Evolutionary conservation across 306 rosid genomes (phyloP).

Genomic region (Myrica gale): DNA sequence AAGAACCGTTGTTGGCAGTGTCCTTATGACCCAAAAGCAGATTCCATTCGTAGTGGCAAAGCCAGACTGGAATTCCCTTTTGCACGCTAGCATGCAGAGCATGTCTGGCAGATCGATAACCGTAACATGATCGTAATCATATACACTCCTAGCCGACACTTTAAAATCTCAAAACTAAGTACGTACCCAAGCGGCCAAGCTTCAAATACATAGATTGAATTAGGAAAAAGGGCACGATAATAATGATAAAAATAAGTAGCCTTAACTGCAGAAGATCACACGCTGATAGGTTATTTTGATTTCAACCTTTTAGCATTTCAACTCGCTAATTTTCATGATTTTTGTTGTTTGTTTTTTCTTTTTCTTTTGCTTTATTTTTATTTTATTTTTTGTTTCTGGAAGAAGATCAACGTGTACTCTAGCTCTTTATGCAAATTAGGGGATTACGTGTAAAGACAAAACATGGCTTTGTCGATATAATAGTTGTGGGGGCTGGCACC

Average conservation of each 20-base stretch:
- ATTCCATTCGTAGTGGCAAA: background rate
- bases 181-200: background rate
- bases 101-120: background rate
- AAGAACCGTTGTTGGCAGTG: background rate
- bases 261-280: background rate
- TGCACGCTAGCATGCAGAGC: background rate
- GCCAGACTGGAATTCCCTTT: background rate
- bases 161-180: background rate
- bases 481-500: background rate
- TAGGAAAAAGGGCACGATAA: too few relatives aligned
- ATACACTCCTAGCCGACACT: background rate
- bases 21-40: conserved; percentile 1
- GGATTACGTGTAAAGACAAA: background rate
- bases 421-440: too few relatives aligned
- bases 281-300: background rate
- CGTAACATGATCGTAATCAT: too few relatives aligned
- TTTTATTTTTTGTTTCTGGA: background rate
- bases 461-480: background rate
- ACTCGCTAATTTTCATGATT: too few relatives aligned
- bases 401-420: background rate
- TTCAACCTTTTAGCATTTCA: background rate
- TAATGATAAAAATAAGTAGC: background rate
- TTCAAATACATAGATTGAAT: background rate
- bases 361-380: background rate
- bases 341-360: background rate